These are phyloP conservation scores for Trichoderma atrobrunneum DNA, from an alignment of 2,329 filamentous ascomycete species.

Conservation along the genomic window DNA sequence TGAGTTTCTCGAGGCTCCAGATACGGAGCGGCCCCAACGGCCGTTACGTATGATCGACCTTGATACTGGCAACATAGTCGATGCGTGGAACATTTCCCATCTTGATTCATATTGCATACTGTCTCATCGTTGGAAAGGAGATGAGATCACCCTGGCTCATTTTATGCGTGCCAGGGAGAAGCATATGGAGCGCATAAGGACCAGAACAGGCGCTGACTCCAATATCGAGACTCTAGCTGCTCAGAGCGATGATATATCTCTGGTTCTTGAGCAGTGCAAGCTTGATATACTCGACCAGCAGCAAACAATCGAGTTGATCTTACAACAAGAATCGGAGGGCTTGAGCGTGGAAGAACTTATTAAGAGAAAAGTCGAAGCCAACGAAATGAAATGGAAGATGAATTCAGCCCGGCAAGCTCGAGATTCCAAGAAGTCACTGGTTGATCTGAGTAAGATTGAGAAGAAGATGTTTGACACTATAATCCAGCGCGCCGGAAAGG, in stretches of 20 bases:
- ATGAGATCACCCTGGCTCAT: not conserved
- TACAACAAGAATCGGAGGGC: not conserved
- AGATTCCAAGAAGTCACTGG: not conserved
- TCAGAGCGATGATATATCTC: not conserved
- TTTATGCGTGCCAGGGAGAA: not conserved
- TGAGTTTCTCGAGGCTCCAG: not conserved
- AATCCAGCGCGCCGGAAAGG: not conserved
- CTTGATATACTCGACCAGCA: not conserved
- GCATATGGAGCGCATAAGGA: not conserved
- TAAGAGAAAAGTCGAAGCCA: not conserved
- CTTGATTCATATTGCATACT: conserved; percentile 7
- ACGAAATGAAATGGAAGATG: not conserved
- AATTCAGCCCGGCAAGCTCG: not conserved
- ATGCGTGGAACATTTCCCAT: not conserved
- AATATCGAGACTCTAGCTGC: not conserved
- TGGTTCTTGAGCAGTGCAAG: not conserved
- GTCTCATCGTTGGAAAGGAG: conserved; percentile 14
- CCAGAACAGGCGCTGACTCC: not conserved
- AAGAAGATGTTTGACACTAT: not conserved
- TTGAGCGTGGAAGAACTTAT: not conserved
- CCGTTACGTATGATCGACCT: not conserved
- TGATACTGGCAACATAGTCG: not conserved
- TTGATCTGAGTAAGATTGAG: not conserved
- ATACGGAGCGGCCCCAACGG: not conserved
- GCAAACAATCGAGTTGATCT: not conserved